Evolutionary conservation across 805 yeast genomes (phyloP).

Genomic region (Kuraishia floccosa): DNA sequence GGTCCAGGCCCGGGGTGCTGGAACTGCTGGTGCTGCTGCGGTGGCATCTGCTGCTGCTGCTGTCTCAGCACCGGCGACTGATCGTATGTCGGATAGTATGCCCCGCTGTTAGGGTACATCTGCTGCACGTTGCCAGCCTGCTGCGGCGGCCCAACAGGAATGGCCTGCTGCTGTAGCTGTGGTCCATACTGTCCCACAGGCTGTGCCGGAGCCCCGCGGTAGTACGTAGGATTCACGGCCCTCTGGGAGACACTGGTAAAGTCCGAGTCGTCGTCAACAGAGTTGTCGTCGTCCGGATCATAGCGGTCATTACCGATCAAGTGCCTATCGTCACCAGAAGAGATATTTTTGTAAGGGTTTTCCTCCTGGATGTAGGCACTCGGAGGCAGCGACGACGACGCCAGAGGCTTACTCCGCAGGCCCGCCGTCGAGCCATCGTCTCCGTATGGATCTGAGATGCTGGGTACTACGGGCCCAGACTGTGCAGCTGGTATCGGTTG

Average conservation of each 20-base stretch:
- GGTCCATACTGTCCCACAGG: slow-evolving; percentile 10
- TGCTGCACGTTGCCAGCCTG: slow-evolving; percentile 8
- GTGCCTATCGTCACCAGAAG: no score
- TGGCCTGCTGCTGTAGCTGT: not conserved
- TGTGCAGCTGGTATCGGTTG: no score
- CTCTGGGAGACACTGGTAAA: slow-evolving; percentile 75
- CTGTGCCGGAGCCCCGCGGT: slow-evolving; percentile 16
- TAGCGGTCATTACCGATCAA: no score
- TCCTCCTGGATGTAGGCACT: no score
- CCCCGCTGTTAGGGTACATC: slow-evolving; percentile 3
- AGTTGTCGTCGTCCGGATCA: slow-evolving; percentile 7
- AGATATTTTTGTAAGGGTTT: no score
- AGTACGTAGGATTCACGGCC: slow-evolving; percentile 52
- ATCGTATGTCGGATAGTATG: slow-evolving; percentile 4
- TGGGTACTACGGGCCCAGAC: no score
- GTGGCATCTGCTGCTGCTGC: slow-evolving; percentile 12
- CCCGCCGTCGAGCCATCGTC: no score
- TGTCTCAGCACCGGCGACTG: slow-evolving; percentile 1
- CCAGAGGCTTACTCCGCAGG: no score
- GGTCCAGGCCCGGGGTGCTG: slow-evolving; percentile 9
- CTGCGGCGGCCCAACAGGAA: slow-evolving; percentile 2
- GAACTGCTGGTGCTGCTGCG: slow-evolving; percentile 12
- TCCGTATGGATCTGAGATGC: no score
- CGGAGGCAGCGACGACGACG: no score
- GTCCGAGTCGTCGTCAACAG: slow-evolving; percentile 36